Evolutionary conservation across 2,329 filamentous ascomycete genomes (phyloP).

Genomic region (Pseudofabraea citricarpa): DNA sequence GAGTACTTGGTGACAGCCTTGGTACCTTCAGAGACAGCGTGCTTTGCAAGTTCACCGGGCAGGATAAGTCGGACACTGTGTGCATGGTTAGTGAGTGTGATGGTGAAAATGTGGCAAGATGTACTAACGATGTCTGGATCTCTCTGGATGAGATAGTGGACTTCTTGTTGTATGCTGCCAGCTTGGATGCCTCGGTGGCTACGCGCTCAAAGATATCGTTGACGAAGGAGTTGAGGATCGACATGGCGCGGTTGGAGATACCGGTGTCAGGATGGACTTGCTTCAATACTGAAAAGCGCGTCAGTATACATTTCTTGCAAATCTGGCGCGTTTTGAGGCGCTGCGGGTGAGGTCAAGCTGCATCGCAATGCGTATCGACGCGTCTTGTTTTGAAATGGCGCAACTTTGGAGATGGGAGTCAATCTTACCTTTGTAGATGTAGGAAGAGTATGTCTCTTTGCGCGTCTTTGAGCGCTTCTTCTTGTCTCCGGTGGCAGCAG

Average conservation of each 20-base stretch:
- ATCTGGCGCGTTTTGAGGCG: conserved; percentile 13
- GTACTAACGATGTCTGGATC: conserved; percentile 86
- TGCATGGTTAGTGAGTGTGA: conserved; percentile 1
- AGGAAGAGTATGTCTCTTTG: conserved; percentile 99
- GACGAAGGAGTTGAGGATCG: conserved; percentile 99
- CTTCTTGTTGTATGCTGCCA: conserved; percentile 99
- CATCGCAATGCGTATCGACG: conserved; percentile 9
- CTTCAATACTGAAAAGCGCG: conserved; percentile 73
- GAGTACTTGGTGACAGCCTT: conserved; percentile 99
- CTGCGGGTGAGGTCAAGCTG: conserved; percentile 5
- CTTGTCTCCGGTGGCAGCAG: conserved; percentile 92
- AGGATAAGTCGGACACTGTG: conserved; percentile 85
- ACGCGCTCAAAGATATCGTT: conserved; percentile 99
- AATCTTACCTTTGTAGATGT: conserved; percentile 97
- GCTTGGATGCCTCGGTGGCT: conserved; percentile 96
- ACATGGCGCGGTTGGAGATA: conserved; percentile 99
- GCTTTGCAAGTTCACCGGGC: conserved; percentile 97
- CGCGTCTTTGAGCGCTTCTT: conserved; percentile 99
- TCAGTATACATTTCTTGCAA: conserved; percentile 31
- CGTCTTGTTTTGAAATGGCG: conserved; percentile 12
- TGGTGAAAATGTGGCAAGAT: neutral
- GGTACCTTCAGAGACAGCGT: conserved; percentile 98
- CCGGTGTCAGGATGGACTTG: conserved; percentile 99
- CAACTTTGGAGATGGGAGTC: conserved; percentile 12
- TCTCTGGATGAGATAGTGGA: conserved; percentile 98